Percentiles rank a stretch among this genome's conserved stretches.
Evolutionary conservation across 495 filamentous ascomycete genomes (phyloP).

Genomic region (Mytilinidion resinicola): DNA sequence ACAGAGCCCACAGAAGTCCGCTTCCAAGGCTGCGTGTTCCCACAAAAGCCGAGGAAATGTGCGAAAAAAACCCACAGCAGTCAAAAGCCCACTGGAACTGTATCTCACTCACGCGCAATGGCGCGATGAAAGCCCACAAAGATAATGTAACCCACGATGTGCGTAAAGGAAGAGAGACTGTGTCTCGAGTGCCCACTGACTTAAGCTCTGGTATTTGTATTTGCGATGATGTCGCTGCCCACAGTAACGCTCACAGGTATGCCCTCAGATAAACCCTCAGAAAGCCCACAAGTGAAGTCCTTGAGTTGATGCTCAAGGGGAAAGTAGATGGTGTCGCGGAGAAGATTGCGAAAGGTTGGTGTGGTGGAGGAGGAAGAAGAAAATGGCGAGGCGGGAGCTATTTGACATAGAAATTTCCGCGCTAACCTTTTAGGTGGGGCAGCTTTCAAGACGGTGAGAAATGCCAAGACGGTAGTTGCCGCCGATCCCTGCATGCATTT

Average conservation of each 20-base stretch:
- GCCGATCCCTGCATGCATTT: too few relatives aligned
- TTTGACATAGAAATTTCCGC: slow-evolving; percentile 6
- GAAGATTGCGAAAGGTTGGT: not conserved
- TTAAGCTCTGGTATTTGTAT: slow-evolving; percentile 21
- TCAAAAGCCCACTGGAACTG: slow-evolving; percentile 25
- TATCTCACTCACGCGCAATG: slow-evolving; percentile 14
- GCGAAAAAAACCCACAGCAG: slow-evolving; percentile 27
- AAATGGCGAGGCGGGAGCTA: slow-evolving; percentile 3
- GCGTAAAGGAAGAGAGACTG: slow-evolving; percentile 23
- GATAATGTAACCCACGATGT: slow-evolving; percentile 8
- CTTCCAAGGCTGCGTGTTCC: slow-evolving; percentile 39
- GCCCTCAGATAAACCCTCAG: slow-evolving; percentile 23
- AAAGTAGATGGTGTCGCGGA: too few relatives aligned
- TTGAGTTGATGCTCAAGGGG: not conserved
- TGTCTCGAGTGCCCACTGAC: slow-evolving; percentile 29
- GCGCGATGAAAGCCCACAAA: slow-evolving; percentile 15
- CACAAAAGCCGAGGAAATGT: slow-evolving; percentile 37
- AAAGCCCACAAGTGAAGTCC: slow-evolving; percentile 17
- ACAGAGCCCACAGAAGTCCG: slow-evolving; percentile 34
- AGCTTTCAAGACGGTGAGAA: too few relatives aligned
- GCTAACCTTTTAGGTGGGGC: not conserved
- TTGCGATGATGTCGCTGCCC: not conserved
- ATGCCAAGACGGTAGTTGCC: too few relatives aligned
- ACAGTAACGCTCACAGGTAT: slow-evolving; percentile 10
- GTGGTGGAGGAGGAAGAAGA: slow-evolving; percentile 4